Base-by-base conservation (phyloP, 2,329 filamentous ascomycete genomes). In the Leptodontidium sp. region DNA sequence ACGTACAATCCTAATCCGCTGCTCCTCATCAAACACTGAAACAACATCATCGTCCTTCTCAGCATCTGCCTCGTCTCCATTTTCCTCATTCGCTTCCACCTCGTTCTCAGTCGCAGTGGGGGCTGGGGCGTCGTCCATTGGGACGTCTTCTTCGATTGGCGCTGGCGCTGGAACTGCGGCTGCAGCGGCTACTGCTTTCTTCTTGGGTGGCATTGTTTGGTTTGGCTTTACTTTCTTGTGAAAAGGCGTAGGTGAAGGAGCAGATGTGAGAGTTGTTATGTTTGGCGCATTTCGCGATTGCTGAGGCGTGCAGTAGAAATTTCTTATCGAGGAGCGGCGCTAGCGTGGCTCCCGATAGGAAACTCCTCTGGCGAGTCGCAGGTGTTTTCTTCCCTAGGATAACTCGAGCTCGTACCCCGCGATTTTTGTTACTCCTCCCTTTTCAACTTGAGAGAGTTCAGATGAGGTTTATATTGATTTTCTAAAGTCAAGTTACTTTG, bases 1-100 rank as follows among this genome's bases (percentile, higher is more conserved):
- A 24, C 75, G 70, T 70, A 77, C 75, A 70, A 76, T 73, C 58
- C 73, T 68, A 59, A 77, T 75, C 35, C 74, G 69, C 64, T 76
- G 72, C 66, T 75, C 73, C n/a, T 72, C 64, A 29, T 58, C 66
- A 43, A 71, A 71, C 1, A 59, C 57, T 2, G 35, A 59, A 9
- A 59, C 38, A 9, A 35, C 38, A 43, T 43, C 38, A 43, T 43
- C 55, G 2, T 58, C 57, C 38, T 43, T 14, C n/a, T 4, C 57
- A 45, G 12, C 21, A 14, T 11, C 15, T 38, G 29, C 57, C 47
- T 70, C 68, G 40, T 67, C 62, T 55, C 68, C 65, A 59, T 49
- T 32, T 6, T 32, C 26, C 21, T 43, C 52, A 26, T 61, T 43
- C 58, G 21, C n/a, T 47, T 47, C 21, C 43, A 53, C 29, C 29